Conservation (phyloP, 1,139 yeast genomes). For the Groenewaldozyma sp. region DNA sequence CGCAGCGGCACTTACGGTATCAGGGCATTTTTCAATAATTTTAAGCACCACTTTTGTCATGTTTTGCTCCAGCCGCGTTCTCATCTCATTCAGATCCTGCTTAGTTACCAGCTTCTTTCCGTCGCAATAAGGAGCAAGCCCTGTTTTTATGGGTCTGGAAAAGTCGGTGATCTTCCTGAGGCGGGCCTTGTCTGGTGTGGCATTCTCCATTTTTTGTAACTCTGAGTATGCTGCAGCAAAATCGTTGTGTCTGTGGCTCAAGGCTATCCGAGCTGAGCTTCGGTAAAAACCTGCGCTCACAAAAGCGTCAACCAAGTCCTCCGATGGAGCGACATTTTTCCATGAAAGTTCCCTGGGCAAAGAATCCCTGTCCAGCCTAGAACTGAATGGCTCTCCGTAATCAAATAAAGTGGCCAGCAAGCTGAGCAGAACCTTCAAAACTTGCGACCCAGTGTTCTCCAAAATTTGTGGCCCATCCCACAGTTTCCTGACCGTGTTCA, state of each 20-base stretch:
- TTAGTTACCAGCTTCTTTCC: slow-evolving; percentile 28
- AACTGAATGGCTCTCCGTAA: slow-evolving; percentile 9
- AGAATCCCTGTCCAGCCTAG: slow-evolving; percentile 8
- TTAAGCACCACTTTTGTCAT: slow-evolving; percentile 42
- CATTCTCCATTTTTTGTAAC: background rate
- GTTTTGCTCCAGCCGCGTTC: slow-evolving; percentile 28
- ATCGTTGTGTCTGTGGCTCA: slow-evolving; percentile 14
- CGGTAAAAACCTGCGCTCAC: slow-evolving; percentile 38
- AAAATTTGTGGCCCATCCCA: slow-evolving; percentile 24
- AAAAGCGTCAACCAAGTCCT: slow-evolving; percentile 42
- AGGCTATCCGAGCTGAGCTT: slow-evolving; percentile 32
- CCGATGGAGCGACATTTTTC: slow-evolving; percentile 43
- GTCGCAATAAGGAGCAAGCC: slow-evolving; percentile 21
- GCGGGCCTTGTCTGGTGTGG: background rate
- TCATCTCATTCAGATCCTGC: slow-evolving; percentile 36
- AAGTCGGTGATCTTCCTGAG: background rate
- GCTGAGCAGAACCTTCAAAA: slow-evolving; percentile 18
- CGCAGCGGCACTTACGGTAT: slow-evolving; percentile 41
- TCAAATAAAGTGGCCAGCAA: slow-evolving; percentile 18
- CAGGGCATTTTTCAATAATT: slow-evolving; percentile 44
- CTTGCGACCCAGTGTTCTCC: slow-evolving; percentile 16
- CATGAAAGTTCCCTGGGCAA: slow-evolving; percentile 26
- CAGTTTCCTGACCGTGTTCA: slow-evolving; percentile 15
- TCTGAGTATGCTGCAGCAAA: slow-evolving; percentile 6
- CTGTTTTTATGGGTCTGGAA: slow-evolving; percentile 5